These are phyloP conservation scores for Guadua angustifolia DNA, from an alignment of 176 grass and related monocot genomes.

Conservation along the genomic window DNA sequence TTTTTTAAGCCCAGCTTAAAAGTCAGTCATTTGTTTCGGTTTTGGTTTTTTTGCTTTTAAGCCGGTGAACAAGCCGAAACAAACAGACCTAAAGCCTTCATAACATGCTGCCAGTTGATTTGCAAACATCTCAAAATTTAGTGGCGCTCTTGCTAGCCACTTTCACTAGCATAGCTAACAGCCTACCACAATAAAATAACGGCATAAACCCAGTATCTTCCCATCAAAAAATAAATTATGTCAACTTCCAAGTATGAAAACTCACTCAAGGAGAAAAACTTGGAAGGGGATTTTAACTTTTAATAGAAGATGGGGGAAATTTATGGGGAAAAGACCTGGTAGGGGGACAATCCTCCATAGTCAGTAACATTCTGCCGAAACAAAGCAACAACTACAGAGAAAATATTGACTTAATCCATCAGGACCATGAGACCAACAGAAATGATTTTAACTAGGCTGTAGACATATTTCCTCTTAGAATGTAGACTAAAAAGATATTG, in stretches of 20 bases:
- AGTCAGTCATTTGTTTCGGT: no score
- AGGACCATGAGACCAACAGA: background rate
- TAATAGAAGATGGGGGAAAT: background rate
- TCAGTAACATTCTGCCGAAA: background rate
- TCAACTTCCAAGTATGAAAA: background rate
- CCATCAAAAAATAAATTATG: background rate
- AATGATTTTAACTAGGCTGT: background rate
- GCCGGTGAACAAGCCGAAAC: no score
- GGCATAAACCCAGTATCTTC: no score
- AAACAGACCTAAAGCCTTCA: no score
- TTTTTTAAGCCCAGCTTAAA: no score
- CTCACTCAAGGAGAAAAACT: background rate
- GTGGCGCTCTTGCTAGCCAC: background rate
- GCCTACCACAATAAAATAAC: background rate
- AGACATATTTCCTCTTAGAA: no score
- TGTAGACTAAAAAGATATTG: no score
- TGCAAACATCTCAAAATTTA: background rate
- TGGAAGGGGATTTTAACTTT: background rate
- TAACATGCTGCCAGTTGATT: background rate
- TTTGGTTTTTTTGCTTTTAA: no score
- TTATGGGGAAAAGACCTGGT: background rate
- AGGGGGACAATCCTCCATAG: conserved; percentile 15
- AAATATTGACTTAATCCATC: background rate
- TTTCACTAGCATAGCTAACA: conserved; percentile 1
- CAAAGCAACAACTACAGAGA: background rate